These are phyloP conservation scores for Calophaca sinica DNA, from an alignment of 306 rosid genomes.

Conservation along the genomic window DNA sequence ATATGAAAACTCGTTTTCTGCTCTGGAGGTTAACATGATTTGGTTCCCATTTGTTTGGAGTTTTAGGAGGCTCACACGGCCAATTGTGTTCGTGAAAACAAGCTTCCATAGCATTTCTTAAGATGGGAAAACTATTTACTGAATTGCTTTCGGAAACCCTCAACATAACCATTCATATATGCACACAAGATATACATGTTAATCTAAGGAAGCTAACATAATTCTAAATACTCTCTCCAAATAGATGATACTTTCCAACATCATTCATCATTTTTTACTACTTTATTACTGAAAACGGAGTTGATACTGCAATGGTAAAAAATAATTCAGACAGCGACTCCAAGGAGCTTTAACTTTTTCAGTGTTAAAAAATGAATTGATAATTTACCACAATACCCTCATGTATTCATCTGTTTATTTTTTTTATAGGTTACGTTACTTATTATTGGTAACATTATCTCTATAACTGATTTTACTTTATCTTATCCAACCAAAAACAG, in stretches of 20 bases:
- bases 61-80: conserved; percentile 18
- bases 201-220: not conserved
- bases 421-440: not conserved
- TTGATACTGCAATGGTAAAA: not conserved
- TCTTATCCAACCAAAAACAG: not conserved
- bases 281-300: conserved; percentile 10
- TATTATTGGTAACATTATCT: conserved; percentile 8
- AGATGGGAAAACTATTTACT: not conserved
- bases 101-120: not conserved
- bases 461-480: not conserved
- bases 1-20: conserved; percentile 24
- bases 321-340: no score
- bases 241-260: conserved; percentile 24
- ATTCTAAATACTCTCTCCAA: not conserved
- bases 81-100: conserved; percentile 4
- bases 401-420: conserved; percentile 19
- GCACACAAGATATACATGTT: not conserved
- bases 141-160: not conserved
- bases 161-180: not conserved
- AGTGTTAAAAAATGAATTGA: conserved; percentile 7
- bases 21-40: conserved; percentile 17
- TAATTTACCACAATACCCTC: conserved; percentile 23
- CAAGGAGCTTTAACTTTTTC: conserved; percentile 16
- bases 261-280: not conserved
- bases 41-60: not conserved